Evolutionary conservation across 805 yeast genomes (phyloP).

Genomic region (Candida ovalis): DNA sequence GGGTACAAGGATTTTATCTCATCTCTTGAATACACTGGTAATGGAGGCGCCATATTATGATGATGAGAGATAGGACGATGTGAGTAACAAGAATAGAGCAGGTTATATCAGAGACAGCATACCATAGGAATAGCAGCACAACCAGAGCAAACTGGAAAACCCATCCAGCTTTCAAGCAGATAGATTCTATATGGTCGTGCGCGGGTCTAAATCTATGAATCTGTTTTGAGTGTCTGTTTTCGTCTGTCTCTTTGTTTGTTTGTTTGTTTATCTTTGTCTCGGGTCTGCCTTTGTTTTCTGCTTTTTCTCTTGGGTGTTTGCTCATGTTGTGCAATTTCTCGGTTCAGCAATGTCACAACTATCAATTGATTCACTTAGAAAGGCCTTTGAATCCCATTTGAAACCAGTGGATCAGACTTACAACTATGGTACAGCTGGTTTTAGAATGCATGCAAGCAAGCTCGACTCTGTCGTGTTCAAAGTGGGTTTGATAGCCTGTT

Average conservation of each 20-base stretch:
- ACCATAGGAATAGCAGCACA: too few relatives aligned
- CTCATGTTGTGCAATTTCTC: background rate
- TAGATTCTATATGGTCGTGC: too few relatives aligned
- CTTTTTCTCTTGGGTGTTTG: too few relatives aligned
- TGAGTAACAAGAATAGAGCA: background rate
- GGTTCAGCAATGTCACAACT: background rate
- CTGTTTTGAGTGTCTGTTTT: too few relatives aligned
- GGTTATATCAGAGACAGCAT: background rate
- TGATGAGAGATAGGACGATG: background rate
- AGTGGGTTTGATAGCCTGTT: slow-evolving; percentile 76
- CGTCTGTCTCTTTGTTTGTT: background rate
- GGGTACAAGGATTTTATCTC: slow-evolving; percentile 32
- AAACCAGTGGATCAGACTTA: slow-evolving; percentile 44
- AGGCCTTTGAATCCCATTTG: slow-evolving; percentile 31
- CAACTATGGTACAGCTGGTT: slow-evolving; percentile 96
- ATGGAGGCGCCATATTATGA: slow-evolving; percentile 45
- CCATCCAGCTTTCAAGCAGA: too few relatives aligned
- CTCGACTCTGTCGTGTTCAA: slow-evolving; percentile 81
- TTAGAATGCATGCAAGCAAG: slow-evolving; percentile 66
- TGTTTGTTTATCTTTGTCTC: background rate
- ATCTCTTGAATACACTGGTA: slow-evolving; percentile 39
- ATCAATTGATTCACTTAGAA: slow-evolving; percentile 9
- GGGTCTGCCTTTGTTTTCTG: background rate
- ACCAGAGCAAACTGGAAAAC: too few relatives aligned
- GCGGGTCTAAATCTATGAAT: background rate